Base-by-base conservation (phyloP, 495 filamentous ascomycete genomes). In the Parmelia sp. region DNA sequence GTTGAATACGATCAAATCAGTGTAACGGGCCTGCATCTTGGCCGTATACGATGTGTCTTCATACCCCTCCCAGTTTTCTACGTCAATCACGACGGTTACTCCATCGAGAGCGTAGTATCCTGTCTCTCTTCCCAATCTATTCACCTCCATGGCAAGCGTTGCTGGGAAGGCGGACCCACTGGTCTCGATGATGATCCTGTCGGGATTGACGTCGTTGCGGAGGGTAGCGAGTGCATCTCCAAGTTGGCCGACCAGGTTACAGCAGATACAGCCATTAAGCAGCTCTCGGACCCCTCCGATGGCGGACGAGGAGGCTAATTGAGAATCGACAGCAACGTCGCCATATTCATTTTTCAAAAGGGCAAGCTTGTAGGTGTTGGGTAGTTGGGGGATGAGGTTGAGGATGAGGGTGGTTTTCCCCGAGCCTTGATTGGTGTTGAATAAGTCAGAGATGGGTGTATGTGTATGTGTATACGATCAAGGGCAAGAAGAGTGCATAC, bases 321-420 rank as follows among this genome's bases (percentile, higher is more conserved):
- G 90, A 14, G 88, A 91, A 81, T 97, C 94, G 73, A 97, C 81
- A 33, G 91, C 92, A 23, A 98, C 74, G 74, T 97, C 92, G 71
- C 94, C 94, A 74, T 96, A 96, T 77, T 98, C 94, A 75, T 98
- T 98, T 75, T 98, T 98, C 27, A 98, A 81, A 27, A 98, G 85
- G n/a, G 92, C 93, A 60, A 98, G 85, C 5, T 84, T 85, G 83
- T 97, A 97, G 66, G 72, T 74, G 11, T 77, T 73, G 29, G 85
- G 90, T 6, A 96, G 86, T 77, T 96, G 92, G 0, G 91, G 90
- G 72, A 96, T 78, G 44, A 96, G 86, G 74, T 92, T 90, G 45
- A 96, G 85, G 66, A 96, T 88, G 47, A 96, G 81, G 12, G 94
- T 96, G 4, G 93, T 96, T 77, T 97, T 97, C 57, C 92, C 93